Percentiles rank a stretch among this genome's conserved stretches.
Conservation (phyloP, 352 stramenopile genomes). For the Blastocystis sp. region DNA sequence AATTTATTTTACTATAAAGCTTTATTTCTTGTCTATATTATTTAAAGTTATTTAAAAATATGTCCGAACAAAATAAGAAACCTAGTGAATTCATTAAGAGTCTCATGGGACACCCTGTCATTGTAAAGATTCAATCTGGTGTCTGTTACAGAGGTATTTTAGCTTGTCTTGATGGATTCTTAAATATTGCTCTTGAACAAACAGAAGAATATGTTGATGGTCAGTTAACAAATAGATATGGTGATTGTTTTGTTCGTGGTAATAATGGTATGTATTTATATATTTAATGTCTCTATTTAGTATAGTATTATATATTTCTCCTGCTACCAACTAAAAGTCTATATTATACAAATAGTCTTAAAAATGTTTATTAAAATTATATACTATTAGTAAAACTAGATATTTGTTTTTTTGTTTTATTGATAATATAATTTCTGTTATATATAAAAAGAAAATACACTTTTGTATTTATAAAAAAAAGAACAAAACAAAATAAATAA, state of each 20-base stretch:
- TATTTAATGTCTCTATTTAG: neutral
- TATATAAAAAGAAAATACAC: too few relatives aligned
- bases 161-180: slow-evolving; percentile 95
- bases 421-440: too few relatives aligned
- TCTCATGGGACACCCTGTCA: slow-evolving; percentile 75
- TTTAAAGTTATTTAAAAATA: too few relatives aligned
- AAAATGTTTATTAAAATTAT: too few relatives aligned
- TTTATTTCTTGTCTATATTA: too few relatives aligned
- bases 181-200: slow-evolving; percentile 99
- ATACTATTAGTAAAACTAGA: too few relatives aligned
- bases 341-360: too few relatives aligned
- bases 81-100: slow-evolving; percentile 69
- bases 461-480: too few relatives aligned
- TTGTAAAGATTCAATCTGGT: slow-evolving; percentile 94
- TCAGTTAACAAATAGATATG: slow-evolving; percentile 93
- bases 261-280: slow-evolving; percentile 75
- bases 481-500: too few relatives aligned
- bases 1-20: too few relatives aligned
- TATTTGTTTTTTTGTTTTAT: too few relatives aligned
- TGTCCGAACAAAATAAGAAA: slow-evolving; percentile 55
- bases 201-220: slow-evolving; percentile 97
- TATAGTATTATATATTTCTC: slow-evolving; percentile 31
- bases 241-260: slow-evolving; percentile 97
- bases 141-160: slow-evolving; percentile 92
- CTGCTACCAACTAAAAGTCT: too few relatives aligned